Evolutionary conservation across 1,284 basidiomycete genomes (phyloP).

Genomic region (Neonothopanus nambi): DNA sequence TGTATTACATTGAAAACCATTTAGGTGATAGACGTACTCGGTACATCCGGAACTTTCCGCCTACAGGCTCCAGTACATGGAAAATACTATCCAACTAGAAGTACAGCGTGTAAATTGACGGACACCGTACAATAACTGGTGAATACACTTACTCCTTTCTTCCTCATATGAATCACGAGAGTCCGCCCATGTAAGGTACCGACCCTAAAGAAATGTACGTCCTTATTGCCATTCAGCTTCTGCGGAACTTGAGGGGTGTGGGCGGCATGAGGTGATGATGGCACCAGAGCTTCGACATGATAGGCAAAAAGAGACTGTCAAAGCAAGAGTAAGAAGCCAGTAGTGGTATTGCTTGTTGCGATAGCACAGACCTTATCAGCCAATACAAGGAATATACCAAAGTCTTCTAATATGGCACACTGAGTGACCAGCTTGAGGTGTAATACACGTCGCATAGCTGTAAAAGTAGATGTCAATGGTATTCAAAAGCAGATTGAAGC

Average conservation of each 20-base stretch:
- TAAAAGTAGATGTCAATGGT: slow-evolving; percentile 48
- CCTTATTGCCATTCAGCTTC: slow-evolving; percentile 84
- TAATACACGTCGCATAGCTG: slow-evolving; percentile 87
- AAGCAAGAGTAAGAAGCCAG: slow-evolving; percentile 48
- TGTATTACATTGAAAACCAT: not conserved
- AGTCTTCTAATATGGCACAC: slow-evolving; percentile 83
- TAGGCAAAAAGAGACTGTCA: slow-evolving; percentile 80
- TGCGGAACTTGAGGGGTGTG: slow-evolving; percentile 77
- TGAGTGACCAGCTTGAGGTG: slow-evolving; percentile 91
- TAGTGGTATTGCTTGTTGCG: no score
- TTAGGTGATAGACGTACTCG: slow-evolving; percentile 39
- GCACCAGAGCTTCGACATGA: slow-evolving; percentile 94
- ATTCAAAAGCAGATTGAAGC: slow-evolving; percentile 82
- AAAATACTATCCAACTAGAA: slow-evolving; percentile 83
- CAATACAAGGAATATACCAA: slow-evolving; percentile 87
- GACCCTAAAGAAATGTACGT: slow-evolving; percentile 94
- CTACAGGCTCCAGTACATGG: slow-evolving; percentile 84
- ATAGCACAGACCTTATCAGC: slow-evolving; percentile 86
- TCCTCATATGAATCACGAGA: slow-evolving; percentile 94
- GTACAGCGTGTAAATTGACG: slow-evolving; percentile 1
- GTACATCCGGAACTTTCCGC: slow-evolving; percentile 91
- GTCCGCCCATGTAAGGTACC: slow-evolving; percentile 85
- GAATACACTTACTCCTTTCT: slow-evolving; percentile 72
- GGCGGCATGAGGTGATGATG: slow-evolving; percentile 73
- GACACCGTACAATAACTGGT: not conserved